Evolutionary conservation across 2,329 filamentous ascomycete species (phyloP).

Genomic region (Aureobasidium musti): DNA sequence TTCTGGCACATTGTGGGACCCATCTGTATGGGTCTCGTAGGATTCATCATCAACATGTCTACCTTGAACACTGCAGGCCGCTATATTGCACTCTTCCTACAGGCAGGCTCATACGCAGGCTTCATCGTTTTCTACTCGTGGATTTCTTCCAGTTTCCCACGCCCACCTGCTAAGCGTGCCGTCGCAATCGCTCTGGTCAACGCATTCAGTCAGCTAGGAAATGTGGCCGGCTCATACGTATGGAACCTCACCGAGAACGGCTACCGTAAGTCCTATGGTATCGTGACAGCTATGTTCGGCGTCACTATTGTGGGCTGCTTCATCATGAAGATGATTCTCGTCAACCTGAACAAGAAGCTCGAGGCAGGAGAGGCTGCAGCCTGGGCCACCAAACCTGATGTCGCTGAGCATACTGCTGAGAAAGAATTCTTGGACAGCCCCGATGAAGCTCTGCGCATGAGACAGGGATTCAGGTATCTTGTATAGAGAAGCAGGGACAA

Average conservation of each 20-base stretch:
- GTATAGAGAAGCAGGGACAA: conserved; percentile 29
- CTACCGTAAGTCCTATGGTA: conserved; percentile 64
- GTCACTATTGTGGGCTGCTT: conserved; percentile 56
- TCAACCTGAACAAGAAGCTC: conserved; percentile 36
- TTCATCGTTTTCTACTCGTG: conserved; percentile 61
- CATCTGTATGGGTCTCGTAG: conserved; percentile 56
- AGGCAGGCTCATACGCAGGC: conserved; percentile 60
- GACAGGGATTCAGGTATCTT: conserved; percentile 37
- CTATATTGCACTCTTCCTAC: conserved; percentile 63
- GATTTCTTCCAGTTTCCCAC: conserved; percentile 48
- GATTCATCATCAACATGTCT: conserved; percentile 63
- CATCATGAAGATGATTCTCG: conserved; percentile 33
- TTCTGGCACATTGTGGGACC: conserved; percentile 62
- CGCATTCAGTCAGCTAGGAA: conserved; percentile 34
- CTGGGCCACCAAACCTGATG: conserved; percentile 32
- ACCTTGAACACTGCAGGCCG: conserved; percentile 59
- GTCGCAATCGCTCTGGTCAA: conserved; percentile 38
- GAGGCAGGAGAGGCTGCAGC: conserved; percentile 35
- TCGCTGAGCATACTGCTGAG: conserved; percentile 30
- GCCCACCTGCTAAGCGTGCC: conserved; percentile 38
- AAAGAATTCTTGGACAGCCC: conserved; percentile 26
- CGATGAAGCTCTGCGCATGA: conserved; percentile 31
- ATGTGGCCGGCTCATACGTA: conserved; percentile 60
- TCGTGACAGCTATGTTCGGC: conserved; percentile 66
- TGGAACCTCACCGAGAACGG: conserved; percentile 63